Evolutionary conservation across 1,139 yeast genomes (phyloP).

Genomic region (Candida sp.): DNA sequence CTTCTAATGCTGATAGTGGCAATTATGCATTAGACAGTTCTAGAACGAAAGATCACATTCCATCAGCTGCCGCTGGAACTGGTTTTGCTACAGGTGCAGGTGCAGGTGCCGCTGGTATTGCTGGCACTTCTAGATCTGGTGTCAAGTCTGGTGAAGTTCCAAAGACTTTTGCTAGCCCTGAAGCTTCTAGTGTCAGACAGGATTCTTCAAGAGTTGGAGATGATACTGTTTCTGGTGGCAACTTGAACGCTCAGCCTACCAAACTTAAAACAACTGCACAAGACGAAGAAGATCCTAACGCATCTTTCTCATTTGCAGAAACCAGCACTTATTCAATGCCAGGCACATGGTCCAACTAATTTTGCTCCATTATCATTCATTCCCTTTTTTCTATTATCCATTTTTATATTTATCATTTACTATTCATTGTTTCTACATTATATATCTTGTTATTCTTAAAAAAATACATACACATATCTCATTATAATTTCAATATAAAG

Average conservation of each 20-base stretch:
- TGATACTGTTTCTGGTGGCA: not conserved
- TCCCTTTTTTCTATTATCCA: slow-evolving; percentile 1
- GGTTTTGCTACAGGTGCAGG: not conserved
- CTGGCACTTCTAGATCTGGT: too few relatives aligned
- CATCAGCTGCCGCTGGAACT: not conserved
- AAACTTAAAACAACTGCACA: too few relatives aligned
- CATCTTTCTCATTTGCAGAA: slow-evolving; percentile 5
- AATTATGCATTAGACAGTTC: not conserved
- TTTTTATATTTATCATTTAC: not conserved
- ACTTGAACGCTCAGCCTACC: too few relatives aligned
- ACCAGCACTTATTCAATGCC: slow-evolving; percentile 13
- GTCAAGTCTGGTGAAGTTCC: not conserved
- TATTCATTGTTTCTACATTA: too few relatives aligned
- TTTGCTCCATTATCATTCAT: not conserved
- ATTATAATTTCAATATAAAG: too few relatives aligned
- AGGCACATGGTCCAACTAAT: slow-evolving; percentile 12
- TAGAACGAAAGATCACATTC: not conserved
- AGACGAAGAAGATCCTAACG: slow-evolving; percentile 10
- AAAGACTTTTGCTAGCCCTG: not conserved
- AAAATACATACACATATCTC: too few relatives aligned
- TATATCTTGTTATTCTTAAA: too few relatives aligned
- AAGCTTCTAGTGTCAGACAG: not conserved
- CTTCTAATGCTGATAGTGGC: not conserved
- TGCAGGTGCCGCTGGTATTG: too few relatives aligned
- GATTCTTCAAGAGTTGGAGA: not conserved